Evolutionary conservation across 179 eudicot genomes (phyloP).

Genomic region (Sideroxylon spinosum): DNA sequence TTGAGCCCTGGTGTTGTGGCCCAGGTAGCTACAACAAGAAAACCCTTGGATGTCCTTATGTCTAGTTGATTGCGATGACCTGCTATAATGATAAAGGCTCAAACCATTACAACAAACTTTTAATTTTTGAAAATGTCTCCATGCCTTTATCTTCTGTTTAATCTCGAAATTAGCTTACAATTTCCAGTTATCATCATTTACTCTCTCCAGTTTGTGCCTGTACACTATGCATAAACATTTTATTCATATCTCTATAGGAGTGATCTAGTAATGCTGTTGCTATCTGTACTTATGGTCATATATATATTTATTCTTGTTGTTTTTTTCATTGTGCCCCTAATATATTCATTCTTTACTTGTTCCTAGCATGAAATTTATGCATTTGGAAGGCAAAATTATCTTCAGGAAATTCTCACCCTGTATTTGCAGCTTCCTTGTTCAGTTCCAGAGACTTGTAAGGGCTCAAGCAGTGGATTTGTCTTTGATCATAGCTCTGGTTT

Average conservation of each 20-base stretch:
- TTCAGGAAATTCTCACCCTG: conserved; percentile 18
- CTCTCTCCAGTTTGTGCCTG: neutral
- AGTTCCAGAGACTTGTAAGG: conserved; percentile 42
- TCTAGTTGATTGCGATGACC: neutral
- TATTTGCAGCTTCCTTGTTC: conserved; percentile 79
- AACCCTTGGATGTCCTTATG: neutral
- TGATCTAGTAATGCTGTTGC: too few species aligned
- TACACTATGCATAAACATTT: neutral
- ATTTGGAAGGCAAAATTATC: neutral
- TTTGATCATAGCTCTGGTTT: conserved; percentile 57
- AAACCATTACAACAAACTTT: neutral
- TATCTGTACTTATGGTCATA: too few species aligned
- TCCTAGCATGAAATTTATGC: neutral
- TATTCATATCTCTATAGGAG: neutral
- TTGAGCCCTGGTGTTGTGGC: too few species aligned
- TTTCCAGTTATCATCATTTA: neutral
- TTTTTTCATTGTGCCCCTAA: neutral
- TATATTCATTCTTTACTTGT: neutral
- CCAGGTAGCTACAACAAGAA: too few species aligned
- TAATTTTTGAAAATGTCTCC: too few species aligned
- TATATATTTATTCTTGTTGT: too few species aligned
- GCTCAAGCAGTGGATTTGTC: conserved; percentile 43
- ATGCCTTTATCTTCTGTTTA: neutral
- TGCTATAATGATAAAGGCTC: conserved; percentile 1
- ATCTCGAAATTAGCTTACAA: neutral